A percentile compares a stretch with the other conserved stretches of the same genome.
phyloP scores from a whole-genome alignment of 768 basidiomycete genomes.

The Russula ochroleuca region DNA sequence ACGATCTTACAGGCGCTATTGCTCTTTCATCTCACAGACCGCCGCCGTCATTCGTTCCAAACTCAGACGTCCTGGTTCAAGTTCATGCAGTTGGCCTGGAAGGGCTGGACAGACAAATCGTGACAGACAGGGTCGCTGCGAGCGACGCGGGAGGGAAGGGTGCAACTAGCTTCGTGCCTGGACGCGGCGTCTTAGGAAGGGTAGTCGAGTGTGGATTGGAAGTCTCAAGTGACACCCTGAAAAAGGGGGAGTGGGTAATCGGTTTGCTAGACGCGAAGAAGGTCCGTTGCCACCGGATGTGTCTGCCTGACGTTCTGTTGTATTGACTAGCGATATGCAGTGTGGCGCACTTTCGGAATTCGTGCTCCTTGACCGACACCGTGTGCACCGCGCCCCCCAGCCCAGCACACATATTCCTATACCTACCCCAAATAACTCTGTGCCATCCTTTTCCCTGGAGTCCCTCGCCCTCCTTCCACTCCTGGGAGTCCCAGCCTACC shows the following conservation, averaged over 20 bases:
- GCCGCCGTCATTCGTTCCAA: conserved; percentile 70
- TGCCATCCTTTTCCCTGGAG: conserved; percentile 25
- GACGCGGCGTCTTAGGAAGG: conserved; percentile 80
- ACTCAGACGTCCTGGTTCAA: conserved; percentile 71
- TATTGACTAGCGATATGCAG: conserved; percentile 38
- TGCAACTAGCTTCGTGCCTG: conserved; percentile 68
- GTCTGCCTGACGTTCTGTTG: conserved; percentile 18
- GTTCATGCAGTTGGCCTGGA: conserved; percentile 89
- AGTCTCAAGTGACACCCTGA: conserved; percentile 53
- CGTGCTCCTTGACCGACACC: conserved; percentile 74
- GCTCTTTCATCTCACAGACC: conserved; percentile 36
- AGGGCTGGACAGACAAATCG: conserved; percentile 61
- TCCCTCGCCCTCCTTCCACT: conserved; percentile 71
- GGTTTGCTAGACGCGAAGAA: conserved; percentile 76
- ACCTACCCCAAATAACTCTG: conserved; percentile 25
- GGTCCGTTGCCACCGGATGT: conserved; percentile 41
- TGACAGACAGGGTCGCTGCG: conserved; percentile 42
- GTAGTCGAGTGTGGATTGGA: conserved; percentile 82
- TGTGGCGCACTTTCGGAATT: conserved; percentile 88
- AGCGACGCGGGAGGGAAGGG: conserved; percentile 30
- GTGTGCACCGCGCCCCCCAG: conserved; percentile 67
- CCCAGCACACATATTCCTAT: conserved; percentile 35
- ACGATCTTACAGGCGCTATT: conserved; percentile 29
- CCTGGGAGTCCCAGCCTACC: conserved; percentile 74
- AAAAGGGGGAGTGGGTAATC: conserved; percentile 83